Base-by-base conservation (phyloP, 768 basidiomycete species). In the Amanita fuliginea region DNA sequence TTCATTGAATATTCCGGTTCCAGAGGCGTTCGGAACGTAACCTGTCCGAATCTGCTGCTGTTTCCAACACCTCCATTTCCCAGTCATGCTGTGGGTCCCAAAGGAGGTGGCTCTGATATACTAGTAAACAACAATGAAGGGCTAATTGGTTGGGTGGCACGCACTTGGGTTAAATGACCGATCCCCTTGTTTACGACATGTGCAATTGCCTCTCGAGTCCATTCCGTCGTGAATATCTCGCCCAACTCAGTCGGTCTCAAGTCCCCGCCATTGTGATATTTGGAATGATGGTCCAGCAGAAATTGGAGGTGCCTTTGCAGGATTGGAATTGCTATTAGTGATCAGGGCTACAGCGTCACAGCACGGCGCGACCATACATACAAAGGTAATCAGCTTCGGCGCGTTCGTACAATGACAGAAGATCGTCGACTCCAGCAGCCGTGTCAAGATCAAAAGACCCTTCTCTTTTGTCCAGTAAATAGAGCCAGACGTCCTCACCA, bases 331-430 rank as follows among this genome's bases (percentile, higher is more conserved):
- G 87, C 88, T 91, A 61, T 46, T 51, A 39, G 49, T 13, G 14
- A 43, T 43, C 10, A 44, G 50, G 30, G 10, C 32, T 34, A 24
- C 41, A 44, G 43, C 51, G 24, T 24, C 22, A 22, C 16, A 5
- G 13, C 22, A 37, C 35, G 42, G 16, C 30, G 45, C 7, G 18
- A 40, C 26, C 10, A 26, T 50, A 73, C 87, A 59, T 62, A 91
- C 90, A 91, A 32, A 91, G 62, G 62, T 90, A 91, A 57, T 92
- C 90, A 8, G 61, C 65, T 57, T 83, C 83, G 18, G 90, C 88
- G 32, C 73, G 73, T 34, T 68, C 64, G 60, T 82, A 91, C 34
- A 85, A 57, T 13, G 72, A 69, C 51, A 88, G 62, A 35, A 90
- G 58, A 40, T 79, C 78, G 39, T 74, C 56, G 18, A 77, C 66